phyloP scores from a whole-genome alignment of 73 alveolate species.

The Stentor coeruleus region DNA sequence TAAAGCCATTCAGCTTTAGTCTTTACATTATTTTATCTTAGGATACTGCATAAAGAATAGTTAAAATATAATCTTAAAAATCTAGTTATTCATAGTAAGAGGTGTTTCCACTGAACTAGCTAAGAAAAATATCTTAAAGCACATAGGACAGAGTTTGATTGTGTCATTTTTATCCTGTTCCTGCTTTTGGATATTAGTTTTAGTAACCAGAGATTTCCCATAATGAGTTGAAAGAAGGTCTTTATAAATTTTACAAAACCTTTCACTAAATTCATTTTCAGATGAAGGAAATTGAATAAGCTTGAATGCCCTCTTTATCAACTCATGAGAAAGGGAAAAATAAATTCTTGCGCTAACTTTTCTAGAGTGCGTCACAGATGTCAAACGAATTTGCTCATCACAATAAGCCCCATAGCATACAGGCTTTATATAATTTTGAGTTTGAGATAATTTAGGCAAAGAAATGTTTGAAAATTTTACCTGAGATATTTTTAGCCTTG shows the following conservation, averaged over 20 bases:
- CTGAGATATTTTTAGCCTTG: background rate
- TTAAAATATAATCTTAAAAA: no score
- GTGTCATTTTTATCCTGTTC: background rate
- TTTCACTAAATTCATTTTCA: background rate
- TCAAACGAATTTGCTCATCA: background rate
- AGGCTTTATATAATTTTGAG: background rate
- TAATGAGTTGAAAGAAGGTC: no score
- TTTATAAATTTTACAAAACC: background rate
- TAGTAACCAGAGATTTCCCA: background rate
- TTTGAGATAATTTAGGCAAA: background rate
- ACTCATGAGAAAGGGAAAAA: background rate
- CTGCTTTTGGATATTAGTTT: background rate
- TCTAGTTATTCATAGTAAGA: no score
- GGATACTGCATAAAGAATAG: background rate
- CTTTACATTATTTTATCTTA: background rate
- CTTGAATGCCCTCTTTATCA: background rate
- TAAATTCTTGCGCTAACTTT: background rate
- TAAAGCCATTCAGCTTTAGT: no score
- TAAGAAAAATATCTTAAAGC: background rate
- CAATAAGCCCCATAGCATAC: constrained; percentile 3
- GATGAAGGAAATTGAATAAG: background rate
- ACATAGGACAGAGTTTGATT: background rate
- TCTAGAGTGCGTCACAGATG: background rate
- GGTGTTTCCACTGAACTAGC: no score
- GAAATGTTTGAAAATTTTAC: no score